Conservation (phyloP, 257 asterid species). For the Schizonepeta tenuifolia region DNA sequence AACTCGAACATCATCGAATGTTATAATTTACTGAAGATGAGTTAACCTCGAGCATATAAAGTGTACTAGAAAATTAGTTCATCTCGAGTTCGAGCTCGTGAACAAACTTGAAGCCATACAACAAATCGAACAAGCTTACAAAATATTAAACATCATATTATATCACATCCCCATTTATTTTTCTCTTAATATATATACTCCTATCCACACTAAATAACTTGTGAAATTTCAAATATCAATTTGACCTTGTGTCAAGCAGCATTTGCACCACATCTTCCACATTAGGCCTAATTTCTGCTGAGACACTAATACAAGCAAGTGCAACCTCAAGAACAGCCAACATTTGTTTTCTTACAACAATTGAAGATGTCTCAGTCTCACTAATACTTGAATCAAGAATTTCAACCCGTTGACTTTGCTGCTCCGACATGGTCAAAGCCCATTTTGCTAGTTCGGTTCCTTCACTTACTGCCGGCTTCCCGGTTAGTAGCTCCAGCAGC, state of each 20-base stretch:
- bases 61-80: no score
- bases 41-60: no score
- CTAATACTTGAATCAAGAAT: slow-evolving; percentile 64
- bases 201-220: neutral
- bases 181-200: neutral
- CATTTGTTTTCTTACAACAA: slow-evolving; percentile 72
- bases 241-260: slow-evolving; percentile 74
- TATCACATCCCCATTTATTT: no score
- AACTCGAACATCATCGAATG: no score
- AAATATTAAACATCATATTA: neutral
- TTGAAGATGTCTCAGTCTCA: slow-evolving; percentile 44
- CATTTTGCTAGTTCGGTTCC: slow-evolving; percentile 74
- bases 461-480: slow-evolving; percentile 76
- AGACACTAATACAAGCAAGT: slow-evolving; percentile 63
- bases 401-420: slow-evolving; percentile 45
- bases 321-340: slow-evolving; percentile 74
- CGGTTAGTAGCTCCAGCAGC: slow-evolving; percentile 76
- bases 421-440: slow-evolving; percentile 51
- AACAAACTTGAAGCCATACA: neutral
- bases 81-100: no score
- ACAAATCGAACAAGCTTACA: neutral
- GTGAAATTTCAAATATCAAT: neutral
- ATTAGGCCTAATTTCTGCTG: slow-evolving; percentile 77
- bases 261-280: slow-evolving; percentile 73
- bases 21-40: no score